Evolutionary conservation across 371 early-diverging fungal species (phyloP).

Genomic region (Rhizomucor miehei): DNA sequence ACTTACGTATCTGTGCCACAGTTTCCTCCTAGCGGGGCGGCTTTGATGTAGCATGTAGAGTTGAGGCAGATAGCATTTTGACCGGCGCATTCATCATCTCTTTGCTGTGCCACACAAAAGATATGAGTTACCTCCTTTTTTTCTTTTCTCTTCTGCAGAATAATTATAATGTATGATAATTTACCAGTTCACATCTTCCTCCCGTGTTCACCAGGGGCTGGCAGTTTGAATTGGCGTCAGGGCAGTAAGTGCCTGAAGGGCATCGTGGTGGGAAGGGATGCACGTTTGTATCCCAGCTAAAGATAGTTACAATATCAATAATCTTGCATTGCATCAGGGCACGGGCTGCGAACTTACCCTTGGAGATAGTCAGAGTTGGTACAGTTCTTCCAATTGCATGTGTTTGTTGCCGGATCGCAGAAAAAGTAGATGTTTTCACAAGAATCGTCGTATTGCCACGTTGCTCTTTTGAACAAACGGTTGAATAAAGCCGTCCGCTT

Average conservation of each 20-base stretch:
- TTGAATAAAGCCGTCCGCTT: neutral
- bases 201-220: constrained; percentile 19
- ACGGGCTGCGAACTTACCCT: constrained; percentile 22
- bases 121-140: too few relatives aligned
- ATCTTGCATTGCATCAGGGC: neutral
- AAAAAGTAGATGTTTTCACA: constrained; percentile 39
- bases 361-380: constrained; percentile 38
- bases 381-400: constrained; percentile 43
- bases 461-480: constrained; percentile 1
- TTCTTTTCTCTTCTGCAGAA: neutral
- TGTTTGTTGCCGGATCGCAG: constrained; percentile 26
- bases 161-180: constrained; percentile 1
- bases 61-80: constrained; percentile 39
- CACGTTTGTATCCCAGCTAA: constrained; percentile 29
- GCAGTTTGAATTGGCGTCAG: constrained; percentile 38
- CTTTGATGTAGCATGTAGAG: constrained; percentile 39
- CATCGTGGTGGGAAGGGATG: constrained; percentile 35
- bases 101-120: constrained; percentile 23
- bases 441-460: constrained; percentile 26
- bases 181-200: constrained; percentile 31
- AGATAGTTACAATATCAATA: neutral
- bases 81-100: constrained; percentile 46
- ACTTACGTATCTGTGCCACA: constrained; percentile 47
- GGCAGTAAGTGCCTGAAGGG: constrained; percentile 27
- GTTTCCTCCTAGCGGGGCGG: constrained; percentile 35